Conservation (phyloP, 1,284 basidiomycete species). For the Ganoderma leucocontextum region DNA sequence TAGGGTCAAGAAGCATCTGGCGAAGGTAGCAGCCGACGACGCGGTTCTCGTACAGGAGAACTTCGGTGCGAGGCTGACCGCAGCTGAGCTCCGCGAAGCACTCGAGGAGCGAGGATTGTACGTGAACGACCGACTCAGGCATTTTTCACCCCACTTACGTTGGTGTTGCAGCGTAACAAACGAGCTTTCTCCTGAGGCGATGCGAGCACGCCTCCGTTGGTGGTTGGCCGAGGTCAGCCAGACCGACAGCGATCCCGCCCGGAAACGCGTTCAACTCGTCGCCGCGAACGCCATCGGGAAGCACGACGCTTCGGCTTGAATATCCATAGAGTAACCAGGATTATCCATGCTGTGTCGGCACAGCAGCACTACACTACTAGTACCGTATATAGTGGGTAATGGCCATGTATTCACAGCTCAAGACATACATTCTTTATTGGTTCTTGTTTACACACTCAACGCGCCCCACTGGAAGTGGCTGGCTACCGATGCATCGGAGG, state of each 20-base stretch:
- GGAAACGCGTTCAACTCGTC: conserved; percentile 52
- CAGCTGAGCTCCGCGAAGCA: conserved; percentile 64
- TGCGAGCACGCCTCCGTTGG: conserved; percentile 61
- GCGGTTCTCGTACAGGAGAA: conserved; percentile 60
- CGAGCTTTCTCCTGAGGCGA: conserved; percentile 48
- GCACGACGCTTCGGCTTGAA: conserved; percentile 20
- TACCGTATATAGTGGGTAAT: conserved; percentile 29
- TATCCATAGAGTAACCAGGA: conserved; percentile 12
- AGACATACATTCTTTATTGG: conserved; percentile 24
- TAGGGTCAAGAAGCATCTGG: conserved; percentile 65
- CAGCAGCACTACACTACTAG: conserved; percentile 15
- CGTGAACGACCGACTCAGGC: conserved; percentile 39
- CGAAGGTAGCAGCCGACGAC: conserved; percentile 66
- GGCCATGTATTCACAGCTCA: conserved; percentile 34
- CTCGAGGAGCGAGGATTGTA: conserved; percentile 80
- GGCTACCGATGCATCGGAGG: conserved; percentile 1
- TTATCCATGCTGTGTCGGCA: conserved; percentile 4
- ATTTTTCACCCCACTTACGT: conserved; percentile 2
- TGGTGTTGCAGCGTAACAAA: conserved; percentile 46
- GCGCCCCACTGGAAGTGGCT: conserved; percentile 14
- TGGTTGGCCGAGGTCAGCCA: conserved; percentile 59
- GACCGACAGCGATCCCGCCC: conserved; percentile 44
- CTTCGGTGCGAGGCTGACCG: conserved; percentile 53
- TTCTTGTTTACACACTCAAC: conserved; percentile 11
- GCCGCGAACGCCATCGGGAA: conserved; percentile 39